A percentile compares a stretch with the other conserved stretches of the same genome.
phyloP scores from a whole-genome alignment of 2,329 filamentous ascomycete species.

The Rhynchosporium graminicola region DNA sequence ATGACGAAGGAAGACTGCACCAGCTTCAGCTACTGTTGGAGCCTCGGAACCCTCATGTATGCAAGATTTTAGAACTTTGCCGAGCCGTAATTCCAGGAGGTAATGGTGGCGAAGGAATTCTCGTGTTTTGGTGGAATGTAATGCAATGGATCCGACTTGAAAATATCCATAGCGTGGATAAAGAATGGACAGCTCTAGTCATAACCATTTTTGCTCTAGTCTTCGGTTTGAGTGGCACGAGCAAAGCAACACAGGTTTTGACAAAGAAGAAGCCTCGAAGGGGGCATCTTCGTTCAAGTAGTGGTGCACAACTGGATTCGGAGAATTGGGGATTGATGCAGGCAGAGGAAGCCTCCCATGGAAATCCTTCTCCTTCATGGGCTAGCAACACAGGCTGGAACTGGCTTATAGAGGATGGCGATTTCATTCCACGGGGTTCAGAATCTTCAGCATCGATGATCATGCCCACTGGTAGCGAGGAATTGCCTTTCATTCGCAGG shows the following conservation, averaged over 20 bases:
- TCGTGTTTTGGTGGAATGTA: conserved; percentile 73
- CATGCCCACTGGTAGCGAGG: conserved; percentile 46
- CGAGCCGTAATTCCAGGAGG: conserved; percentile 63
- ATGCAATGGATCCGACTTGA: conserved; percentile 66
- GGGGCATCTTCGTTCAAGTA: conserved; percentile 50
- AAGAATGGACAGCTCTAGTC: conserved; percentile 70
- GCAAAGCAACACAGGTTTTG: conserved; percentile 40
- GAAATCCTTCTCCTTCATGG: conserved; percentile 51
- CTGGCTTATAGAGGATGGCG: conserved; percentile 64
- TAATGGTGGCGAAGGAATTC: conserved; percentile 58
- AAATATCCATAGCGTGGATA: conserved; percentile 49
- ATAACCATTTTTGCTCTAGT: conserved; percentile 66
- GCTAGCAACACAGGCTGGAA: conserved; percentile 67
- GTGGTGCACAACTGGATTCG: conserved; percentile 43
- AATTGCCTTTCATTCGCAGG: conserved; percentile 51
- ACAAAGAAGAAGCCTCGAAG: conserved; percentile 43
- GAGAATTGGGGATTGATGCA: conserved; percentile 52
- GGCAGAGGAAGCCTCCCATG: conserved; percentile 43
- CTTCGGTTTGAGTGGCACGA: conserved; percentile 54
- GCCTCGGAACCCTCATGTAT: conserved; percentile 63
- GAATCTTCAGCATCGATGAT: conserved; percentile 27
- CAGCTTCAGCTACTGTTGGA: conserved; percentile 68
- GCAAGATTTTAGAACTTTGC: conserved; percentile 60
- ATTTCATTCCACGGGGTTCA: conserved; percentile 32
- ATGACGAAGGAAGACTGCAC: conserved; percentile 62